Percentiles rank a stretch among this genome's conserved stretches.
Evolutionary conservation across 352 stramenopile genomes (phyloP).

Genomic region (Aphanomyces euteiches): DNA sequence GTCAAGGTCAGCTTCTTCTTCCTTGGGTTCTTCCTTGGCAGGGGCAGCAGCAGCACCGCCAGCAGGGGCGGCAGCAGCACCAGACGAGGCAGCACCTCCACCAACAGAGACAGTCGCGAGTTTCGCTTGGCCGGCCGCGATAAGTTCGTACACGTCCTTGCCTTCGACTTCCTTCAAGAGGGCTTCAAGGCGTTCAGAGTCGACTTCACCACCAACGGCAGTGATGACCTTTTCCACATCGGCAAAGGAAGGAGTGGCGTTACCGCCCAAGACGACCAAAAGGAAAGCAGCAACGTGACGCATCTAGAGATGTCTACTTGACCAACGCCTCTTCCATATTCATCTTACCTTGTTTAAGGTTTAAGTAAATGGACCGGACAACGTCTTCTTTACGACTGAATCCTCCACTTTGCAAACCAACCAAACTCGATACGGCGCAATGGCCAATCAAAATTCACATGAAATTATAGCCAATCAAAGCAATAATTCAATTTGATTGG

Average conservation of each 20-base stretch:
- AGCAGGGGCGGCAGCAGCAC: slow-evolving; percentile 44
- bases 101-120: slow-evolving; percentile 76
- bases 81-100: slow-evolving; percentile 45
- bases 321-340: background rate
- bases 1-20: slow-evolving; percentile 82
- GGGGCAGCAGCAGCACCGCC: slow-evolving; percentile 57
- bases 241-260: slow-evolving; percentile 62
- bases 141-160: slow-evolving; percentile 85
- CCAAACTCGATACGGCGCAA: slow-evolving; percentile 1
- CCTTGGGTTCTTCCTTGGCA: slow-evolving; percentile 66
- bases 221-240: slow-evolving; percentile 84
- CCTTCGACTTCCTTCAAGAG: slow-evolving; percentile 85
- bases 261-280: slow-evolving; percentile 82
- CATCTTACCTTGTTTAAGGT: slow-evolving; percentile 21
- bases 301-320: slow-evolving; percentile 57
- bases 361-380: slow-evolving; percentile 17
- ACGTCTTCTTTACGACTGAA: slow-evolving; percentile 22
- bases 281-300: slow-evolving; percentile 91
- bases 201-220: slow-evolving; percentile 74
- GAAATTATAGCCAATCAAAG: slow-evolving; percentile 8
- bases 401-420: slow-evolving; percentile 7
- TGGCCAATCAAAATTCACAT: background rate
- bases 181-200: slow-evolving; percentile 72
- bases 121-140: slow-evolving; percentile 81
- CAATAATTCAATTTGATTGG: background rate